Evolutionary conservation across 805 yeast species (phyloP).

Genomic region (Wickerhamomyces hampshirensis): DNA sequence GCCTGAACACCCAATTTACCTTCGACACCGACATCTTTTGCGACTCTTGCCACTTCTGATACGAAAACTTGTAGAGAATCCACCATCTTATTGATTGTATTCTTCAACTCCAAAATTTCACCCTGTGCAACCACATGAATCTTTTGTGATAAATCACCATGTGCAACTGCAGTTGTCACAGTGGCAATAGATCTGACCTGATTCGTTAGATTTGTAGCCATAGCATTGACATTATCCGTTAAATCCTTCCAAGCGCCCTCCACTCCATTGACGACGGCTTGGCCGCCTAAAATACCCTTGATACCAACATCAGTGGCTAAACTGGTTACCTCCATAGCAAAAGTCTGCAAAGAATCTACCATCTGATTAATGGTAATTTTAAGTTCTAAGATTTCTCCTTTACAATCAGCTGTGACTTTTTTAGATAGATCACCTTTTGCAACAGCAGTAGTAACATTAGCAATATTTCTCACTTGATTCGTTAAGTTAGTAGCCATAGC

Average conservation of each 20-base stretch:
- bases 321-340: conserved; percentile 83
- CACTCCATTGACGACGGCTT: conserved; percentile 85
- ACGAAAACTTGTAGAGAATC: conserved; percentile 86
- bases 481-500: conserved; percentile 91
- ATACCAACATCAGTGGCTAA: conserved; percentile 93
- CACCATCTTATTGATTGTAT: conserved; percentile 90
- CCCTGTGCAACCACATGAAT: conserved; percentile 90
- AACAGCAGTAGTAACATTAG: conserved; percentile 84
- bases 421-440: conserved; percentile 85
- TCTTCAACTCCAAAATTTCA: conserved; percentile 78
- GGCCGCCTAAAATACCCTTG: conserved; percentile 88
- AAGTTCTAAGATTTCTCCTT: conserved; percentile 82
- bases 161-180: conserved; percentile 90
- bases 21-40: conserved; percentile 89
- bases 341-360: conserved; percentile 87
- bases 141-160: conserved; percentile 86
- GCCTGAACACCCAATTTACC: conserved; percentile 93
- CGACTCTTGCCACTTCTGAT: conserved; percentile 83
- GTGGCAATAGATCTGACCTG: conserved; percentile 92
- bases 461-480: conserved; percentile 85
- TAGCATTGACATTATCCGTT: conserved; percentile 85
- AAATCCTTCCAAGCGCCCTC: conserved; percentile 92
- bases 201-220: conserved; percentile 87
- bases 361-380: conserved; percentile 84
- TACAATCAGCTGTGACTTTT: conserved; percentile 84